Evolutionary conservation across 108 stramenopile genomes (phyloP).

Genomic region (Skeletonema tropicum): DNA sequence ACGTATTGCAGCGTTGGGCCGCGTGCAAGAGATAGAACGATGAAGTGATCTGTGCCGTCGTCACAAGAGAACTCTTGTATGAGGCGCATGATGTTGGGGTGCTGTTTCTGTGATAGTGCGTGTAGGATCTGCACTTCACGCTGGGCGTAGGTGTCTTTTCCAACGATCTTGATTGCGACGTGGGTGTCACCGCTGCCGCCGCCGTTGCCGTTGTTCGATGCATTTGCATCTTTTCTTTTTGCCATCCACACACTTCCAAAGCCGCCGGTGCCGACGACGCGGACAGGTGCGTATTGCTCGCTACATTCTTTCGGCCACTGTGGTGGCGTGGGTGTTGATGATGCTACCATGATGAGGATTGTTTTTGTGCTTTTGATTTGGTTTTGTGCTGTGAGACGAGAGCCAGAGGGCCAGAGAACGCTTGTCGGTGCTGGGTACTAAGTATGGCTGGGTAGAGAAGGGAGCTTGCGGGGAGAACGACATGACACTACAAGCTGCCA

Average conservation of each 20-base stretch:
- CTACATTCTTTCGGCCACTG: conserved; percentile 73
- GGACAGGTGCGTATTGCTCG: conserved; percentile 71
- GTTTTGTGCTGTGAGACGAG: no score
- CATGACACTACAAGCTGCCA: no score
- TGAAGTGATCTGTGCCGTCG: conserved; percentile 5
- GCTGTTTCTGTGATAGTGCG: conserved; percentile 56
- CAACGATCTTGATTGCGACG: conserved; percentile 83
- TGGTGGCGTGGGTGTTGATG: conserved; percentile 1
- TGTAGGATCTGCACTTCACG: conserved; percentile 77
- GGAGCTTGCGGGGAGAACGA: no score
- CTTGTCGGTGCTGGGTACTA: no score
- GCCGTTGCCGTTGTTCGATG: not conserved
- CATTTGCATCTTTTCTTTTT: conserved; percentile 1
- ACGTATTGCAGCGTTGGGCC: conserved; percentile 80
- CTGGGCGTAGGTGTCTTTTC: conserved; percentile 73
- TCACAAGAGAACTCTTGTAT: conserved; percentile 60
- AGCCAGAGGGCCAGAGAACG: no score
- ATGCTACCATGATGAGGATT: not conserved
- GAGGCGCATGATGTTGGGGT: conserved; percentile 83
- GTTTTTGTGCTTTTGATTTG: no score
- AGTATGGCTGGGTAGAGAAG: no score
- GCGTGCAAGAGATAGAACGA: conserved; percentile 41
- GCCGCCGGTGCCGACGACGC: conserved; percentile 74
- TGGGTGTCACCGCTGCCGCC: conserved; percentile 27
- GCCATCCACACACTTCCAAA: conserved; percentile 89